These are phyloP conservation scores for Trichoderma asperelloides DNA, from an alignment of 495 filamentous ascomycete genomes.

Conservation along the genomic window DNA sequence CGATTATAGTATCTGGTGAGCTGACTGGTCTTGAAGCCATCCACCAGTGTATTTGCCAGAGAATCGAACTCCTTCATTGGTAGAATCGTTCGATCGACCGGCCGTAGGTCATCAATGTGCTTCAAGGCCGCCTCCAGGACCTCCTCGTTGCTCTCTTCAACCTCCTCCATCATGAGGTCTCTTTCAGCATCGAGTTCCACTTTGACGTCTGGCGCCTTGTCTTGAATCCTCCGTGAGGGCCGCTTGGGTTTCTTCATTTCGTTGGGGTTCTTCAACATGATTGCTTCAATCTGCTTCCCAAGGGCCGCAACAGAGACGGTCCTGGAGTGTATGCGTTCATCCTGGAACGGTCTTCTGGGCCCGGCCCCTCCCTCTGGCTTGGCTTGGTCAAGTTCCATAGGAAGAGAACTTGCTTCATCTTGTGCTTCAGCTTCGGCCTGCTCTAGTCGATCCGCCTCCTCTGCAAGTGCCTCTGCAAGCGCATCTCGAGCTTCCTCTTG, in stretches of 20 bases:
- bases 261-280: conserved; percentile 10
- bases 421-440: not conserved
- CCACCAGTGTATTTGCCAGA: conserved; percentile 26
- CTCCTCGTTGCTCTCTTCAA: not conserved
- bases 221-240: not conserved
- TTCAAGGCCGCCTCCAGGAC: conserved; percentile 22
- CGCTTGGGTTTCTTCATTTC: not conserved
- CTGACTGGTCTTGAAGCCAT: conserved; percentile 36
- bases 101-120: conserved; percentile 37
- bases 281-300: not conserved
- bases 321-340: not conserved
- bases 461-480: not conserved
- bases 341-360: not conserved
- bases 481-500: not conserved
- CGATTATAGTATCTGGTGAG: conserved; percentile 26
- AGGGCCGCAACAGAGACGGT: conserved; percentile 5
- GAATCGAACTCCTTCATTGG: conserved; percentile 26
- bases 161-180: not conserved
- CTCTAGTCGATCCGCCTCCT: not conserved
- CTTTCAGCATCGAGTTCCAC: not conserved
- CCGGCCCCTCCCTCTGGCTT: too few species aligned
- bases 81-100: conserved; percentile 21
- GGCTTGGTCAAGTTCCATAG: not conserved
- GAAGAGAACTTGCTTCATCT: not conserved
- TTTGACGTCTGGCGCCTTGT: not conserved